Base-by-base conservation (phyloP, 495 filamentous ascomycete genomes). In the Halenospora varia region DNA sequence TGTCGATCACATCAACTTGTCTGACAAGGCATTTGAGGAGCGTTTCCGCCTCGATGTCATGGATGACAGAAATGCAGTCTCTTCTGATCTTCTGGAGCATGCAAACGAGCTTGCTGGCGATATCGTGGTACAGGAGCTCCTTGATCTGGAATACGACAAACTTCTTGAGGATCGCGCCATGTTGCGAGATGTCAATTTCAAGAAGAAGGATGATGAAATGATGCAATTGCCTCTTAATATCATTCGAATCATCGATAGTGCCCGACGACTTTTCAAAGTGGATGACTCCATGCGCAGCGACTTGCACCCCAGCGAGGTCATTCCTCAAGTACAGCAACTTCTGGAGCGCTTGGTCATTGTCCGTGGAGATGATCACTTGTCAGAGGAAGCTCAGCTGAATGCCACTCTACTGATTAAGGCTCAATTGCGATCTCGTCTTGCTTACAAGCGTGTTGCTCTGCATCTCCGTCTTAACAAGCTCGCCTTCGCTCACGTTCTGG, bases 1-100 rank as follows among this genome's bases (percentile, higher is more conserved):
- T 11, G 83, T 99, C 53, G 91, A 96, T 65, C 85, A 88, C 68
- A 87, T 97, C 66, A 83, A 80, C 54, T 82, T 88, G 65, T 89
- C 88, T 20, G 77, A 87, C 62, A 71, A 75, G 25, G 78, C 82
- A 42, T 94, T 99, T 60, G 84, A 87, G 48, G 75, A 86, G 29
- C 84, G 86, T 39, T 97, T 88, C 74, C 86, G 88, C 20, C 77
- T 99, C n/a, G 93, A 99, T 74, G 87, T 98, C 45, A 97, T 98
- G 93, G 88, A 91, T 63, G 75, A 77, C 23, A 51, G 66, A 3
- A 69, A 70, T 24, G 82, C 84, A 2, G 81, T 87, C 41, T 80
- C 84, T 9, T 81, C 88, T 15, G 87, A 92, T 8, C 79, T 87
- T 23, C 74, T 99, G 50, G 92, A 96, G 67, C 86, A 92, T 68